Conservation (phyloP, 108 stramenopile genomes). For the Skeletonema menzelii region DNA sequence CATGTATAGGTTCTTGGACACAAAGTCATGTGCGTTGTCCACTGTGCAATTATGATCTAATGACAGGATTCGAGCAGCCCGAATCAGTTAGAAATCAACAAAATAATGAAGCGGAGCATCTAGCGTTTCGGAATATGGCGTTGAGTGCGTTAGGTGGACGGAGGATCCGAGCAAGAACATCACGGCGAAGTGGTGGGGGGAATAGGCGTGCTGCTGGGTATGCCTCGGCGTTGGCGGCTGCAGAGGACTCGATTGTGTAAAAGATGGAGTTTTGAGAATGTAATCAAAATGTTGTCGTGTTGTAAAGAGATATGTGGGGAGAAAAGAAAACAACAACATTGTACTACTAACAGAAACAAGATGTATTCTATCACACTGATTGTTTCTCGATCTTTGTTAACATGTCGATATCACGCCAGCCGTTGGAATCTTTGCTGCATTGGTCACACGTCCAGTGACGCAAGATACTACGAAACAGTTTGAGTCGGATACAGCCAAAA, state of each 20-base stretch:
- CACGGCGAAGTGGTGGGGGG: constrained; percentile 13
- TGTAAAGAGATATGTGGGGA: not conserved
- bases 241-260: constrained; percentile 41
- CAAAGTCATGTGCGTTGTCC: constrained; percentile 78
- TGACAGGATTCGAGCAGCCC: constrained; percentile 43
- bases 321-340: not conserved
- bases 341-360: not conserved
- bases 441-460: not conserved
- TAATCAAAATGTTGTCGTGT: not conserved
- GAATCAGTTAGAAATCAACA: constrained; percentile 16
- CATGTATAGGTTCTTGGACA: constrained; percentile 81
- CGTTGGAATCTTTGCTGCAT: not conserved
- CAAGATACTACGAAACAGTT: not conserved
- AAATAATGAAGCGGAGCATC: constrained; percentile 15
- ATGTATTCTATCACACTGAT: not conserved
- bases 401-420: not conserved
- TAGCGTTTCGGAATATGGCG: constrained; percentile 17
- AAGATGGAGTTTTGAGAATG: not conserved
- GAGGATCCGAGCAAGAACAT: constrained; percentile 21
- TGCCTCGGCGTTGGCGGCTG: constrained; percentile 18
- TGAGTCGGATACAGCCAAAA: constrained; percentile 26
- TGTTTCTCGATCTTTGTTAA: not conserved
- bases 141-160: constrained; percentile 21
- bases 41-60: constrained; percentile 84
- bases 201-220: constrained; percentile 3